Evolutionary conservation across 768 basidiomycete genomes (phyloP), one percentile per base, ranked within the genome.

Genomic region (Ramaria sp.): DNA sequence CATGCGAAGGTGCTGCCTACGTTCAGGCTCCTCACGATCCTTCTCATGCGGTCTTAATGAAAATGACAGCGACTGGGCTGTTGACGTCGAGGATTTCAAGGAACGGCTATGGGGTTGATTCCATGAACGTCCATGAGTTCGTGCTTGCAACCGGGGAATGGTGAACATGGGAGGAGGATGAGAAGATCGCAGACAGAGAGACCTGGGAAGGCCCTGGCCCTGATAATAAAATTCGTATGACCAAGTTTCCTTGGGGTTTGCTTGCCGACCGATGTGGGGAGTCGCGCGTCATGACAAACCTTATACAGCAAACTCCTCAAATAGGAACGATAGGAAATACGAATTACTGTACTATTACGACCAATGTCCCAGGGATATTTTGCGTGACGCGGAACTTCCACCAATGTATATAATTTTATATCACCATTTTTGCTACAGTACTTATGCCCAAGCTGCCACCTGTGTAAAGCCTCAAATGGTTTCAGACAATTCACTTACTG

Each of bases 1-100:
- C 79, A 86, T 83, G 53, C 85, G 77, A 51, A 84, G 62, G 34
- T 65, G 59, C 57, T 62, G 63, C n/a, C 63, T 61, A 37, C 43
- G 37, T 15, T 33, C 33, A 51, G 54, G 17, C 38, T 55, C 34
- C 59, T 54, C 53, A 51, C 41, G 22, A 38, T 49, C 22, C 12
- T 45, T 52, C 15, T 24, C 51, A 20, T 34, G 33, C 5, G 53
- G 24, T 15, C 57, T 59, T 19, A 59, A 42, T n/a, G 59, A 59
- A 46, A 59, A 59, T 12, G 55, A 41, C 22, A 57, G 27, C 11
- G 55, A 55, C 33, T 57, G 58, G 17, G 42, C 38, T 13, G 31
- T 42, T n/a, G 33, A 20, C 11, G 59, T 19, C 4, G 59, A 59
- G 13, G 37, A 56, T 11, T 46, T 54, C 10, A 54, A n/a, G 7